Conservation (phyloP, 1,284 basidiomycete genomes). For the Cryptococcus neoformans region DNA sequence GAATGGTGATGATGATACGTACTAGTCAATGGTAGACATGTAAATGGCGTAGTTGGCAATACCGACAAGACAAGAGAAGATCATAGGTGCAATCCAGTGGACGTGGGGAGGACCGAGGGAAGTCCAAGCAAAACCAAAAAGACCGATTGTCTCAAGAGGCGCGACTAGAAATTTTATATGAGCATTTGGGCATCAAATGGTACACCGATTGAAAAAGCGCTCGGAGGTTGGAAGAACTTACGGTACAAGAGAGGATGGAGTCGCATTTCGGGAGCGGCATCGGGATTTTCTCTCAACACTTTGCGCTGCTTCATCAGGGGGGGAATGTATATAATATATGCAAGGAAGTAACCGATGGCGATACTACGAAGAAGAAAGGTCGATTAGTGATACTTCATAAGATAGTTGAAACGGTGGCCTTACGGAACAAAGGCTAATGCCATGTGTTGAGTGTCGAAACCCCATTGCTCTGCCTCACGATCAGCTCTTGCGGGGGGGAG, state of each 20-base stretch:
- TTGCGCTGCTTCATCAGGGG: conserved; percentile 8
- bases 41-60: conserved; percentile 47
- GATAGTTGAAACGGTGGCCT: neutral
- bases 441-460: conserved; percentile 39
- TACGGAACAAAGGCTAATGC: conserved; percentile 46
- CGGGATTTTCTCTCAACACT: conserved; percentile 26
- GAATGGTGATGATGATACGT: neutral
- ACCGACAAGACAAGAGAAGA: conserved; percentile 47
- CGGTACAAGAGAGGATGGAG: conserved; percentile 47
- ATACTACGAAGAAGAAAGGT: conserved; percentile 17
- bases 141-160: conserved; percentile 48
- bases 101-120: conserved; percentile 42
- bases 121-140: conserved; percentile 52
- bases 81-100: conserved; percentile 51
- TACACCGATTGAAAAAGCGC: conserved; percentile 12
- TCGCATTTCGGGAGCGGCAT: conserved; percentile 43
- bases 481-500: conserved; percentile 2
- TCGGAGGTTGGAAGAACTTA: conserved; percentile 8
- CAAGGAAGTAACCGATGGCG: conserved; percentile 49
- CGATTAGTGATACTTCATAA: neutral
- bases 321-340: conserved; percentile 45
- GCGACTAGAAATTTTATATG: conserved; percentile 11
- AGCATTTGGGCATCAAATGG: neutral
- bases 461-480: conserved; percentile 35
- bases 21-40: conserved; percentile 48